phyloP scores from a whole-genome alignment of 805 yeast species.

The Candida coquimbonensis region DNA sequence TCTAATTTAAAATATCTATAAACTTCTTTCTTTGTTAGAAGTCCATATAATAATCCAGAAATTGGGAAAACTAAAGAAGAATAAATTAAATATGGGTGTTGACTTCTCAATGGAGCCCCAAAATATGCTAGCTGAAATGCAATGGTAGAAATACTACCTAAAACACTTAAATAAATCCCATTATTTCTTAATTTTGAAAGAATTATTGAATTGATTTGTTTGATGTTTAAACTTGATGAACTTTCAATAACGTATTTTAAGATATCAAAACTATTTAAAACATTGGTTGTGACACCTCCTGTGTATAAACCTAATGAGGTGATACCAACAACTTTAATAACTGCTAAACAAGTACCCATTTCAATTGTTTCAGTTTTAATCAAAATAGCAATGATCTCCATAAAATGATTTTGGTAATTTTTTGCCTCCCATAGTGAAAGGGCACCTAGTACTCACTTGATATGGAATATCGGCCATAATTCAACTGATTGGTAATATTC shows the following conservation, averaged over 20 bases:
- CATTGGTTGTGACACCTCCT: slow-evolving; percentile 37
- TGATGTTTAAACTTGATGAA: slow-evolving; percentile 25
- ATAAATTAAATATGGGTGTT: slow-evolving; percentile 71
- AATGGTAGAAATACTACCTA: slow-evolving; percentile 44
- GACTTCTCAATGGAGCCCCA: slow-evolving; percentile 45
- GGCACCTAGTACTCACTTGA: too few relatives aligned
- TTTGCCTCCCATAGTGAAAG: not conserved
- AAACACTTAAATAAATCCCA: slow-evolving; percentile 21
- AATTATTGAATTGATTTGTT: slow-evolving; percentile 17
- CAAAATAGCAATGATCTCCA: not conserved
- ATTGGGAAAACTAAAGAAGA: slow-evolving; percentile 22
- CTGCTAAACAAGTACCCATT: slow-evolving; percentile 50
- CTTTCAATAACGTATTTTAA: slow-evolving; percentile 24
- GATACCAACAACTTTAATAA: slow-evolving; percentile 57
- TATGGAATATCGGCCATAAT: too few relatives aligned
- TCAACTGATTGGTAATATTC: too few relatives aligned
- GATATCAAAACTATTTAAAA: slow-evolving; percentile 16
- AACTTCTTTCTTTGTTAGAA: slow-evolving; percentile 5
- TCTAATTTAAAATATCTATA: slow-evolving; percentile 6
- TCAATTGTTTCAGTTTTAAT: not conserved
- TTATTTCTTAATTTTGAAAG: slow-evolving; percentile 17
- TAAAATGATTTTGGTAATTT: too few relatives aligned
- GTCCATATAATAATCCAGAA: slow-evolving; percentile 10
- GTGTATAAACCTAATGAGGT: slow-evolving; percentile 63
- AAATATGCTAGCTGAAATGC: slow-evolving; percentile 50